A percentile compares a stretch with the other conserved stretches of the same genome.
Conservation (phyloP, 208 protist genomes). For the Crithidia fasciculata region DNA sequence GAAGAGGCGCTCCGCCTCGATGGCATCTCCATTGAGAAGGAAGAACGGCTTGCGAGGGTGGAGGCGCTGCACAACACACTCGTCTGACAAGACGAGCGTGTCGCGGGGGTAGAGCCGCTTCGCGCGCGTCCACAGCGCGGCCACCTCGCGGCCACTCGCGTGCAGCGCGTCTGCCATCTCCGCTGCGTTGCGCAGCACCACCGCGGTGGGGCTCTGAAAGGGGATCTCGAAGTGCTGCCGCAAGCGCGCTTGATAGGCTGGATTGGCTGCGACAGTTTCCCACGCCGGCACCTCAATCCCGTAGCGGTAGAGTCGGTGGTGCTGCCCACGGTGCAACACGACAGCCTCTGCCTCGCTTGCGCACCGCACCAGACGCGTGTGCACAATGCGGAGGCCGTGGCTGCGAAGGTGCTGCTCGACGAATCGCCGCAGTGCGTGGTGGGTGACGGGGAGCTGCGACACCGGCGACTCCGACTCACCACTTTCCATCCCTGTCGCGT, state of each 20-base stretch:
- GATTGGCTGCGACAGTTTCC: slow-evolving; percentile 28
- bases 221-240: slow-evolving; percentile 32
- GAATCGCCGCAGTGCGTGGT: slow-evolving; percentile 11
- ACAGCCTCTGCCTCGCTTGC: slow-evolving; percentile 29
- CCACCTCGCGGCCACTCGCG: slow-evolving; percentile 18
- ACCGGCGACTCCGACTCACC: background rate
- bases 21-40: slow-evolving; percentile 41
- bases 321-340: slow-evolving; percentile 38
- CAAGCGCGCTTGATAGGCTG: slow-evolving; percentile 16
- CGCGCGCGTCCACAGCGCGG: slow-evolving; percentile 27
- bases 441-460: background rate
- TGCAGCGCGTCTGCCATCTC: slow-evolving; percentile 31
- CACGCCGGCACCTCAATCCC: slow-evolving; percentile 37
- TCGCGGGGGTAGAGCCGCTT: slow-evolving; percentile 20
- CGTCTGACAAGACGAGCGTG: slow-evolving; percentile 37
- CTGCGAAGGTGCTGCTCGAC: slow-evolving; percentile 28
- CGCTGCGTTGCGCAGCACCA: slow-evolving; percentile 30
- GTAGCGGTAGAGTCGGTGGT: slow-evolving; percentile 58
- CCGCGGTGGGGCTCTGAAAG: slow-evolving; percentile 10
- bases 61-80: slow-evolving; percentile 44
- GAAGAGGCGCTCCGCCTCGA: slow-evolving; percentile 28
- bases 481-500: background rate
- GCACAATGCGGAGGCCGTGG: slow-evolving; percentile 23
- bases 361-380: slow-evolving; percentile 27
- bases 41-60: slow-evolving; percentile 51